phyloP scores from a whole-genome alignment of 768 basidiomycete genomes.

The Boletus coccyginus region DNA sequence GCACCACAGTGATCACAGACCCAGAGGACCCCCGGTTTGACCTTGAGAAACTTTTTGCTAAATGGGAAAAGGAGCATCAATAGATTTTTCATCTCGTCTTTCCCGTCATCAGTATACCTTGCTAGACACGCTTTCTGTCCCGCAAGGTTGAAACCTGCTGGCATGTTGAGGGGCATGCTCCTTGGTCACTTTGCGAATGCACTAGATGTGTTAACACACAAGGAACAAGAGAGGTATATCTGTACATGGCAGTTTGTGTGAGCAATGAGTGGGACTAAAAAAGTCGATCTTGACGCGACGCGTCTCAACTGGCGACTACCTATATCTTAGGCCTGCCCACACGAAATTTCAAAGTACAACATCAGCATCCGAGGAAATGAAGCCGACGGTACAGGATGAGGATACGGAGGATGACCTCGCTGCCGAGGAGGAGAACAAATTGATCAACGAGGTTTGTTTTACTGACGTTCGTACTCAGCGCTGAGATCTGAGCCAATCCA shows the following conservation, averaged over 20 bases:
- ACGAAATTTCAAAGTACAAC: background rate
- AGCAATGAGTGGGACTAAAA: no score
- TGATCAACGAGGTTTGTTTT: slow-evolving; percentile 75
- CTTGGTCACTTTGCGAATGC: background rate
- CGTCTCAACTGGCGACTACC: slow-evolving; percentile 14
- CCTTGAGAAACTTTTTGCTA: slow-evolving; percentile 82
- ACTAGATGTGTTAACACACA: background rate
- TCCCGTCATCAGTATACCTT: slow-evolving; percentile 26
- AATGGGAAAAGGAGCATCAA: slow-evolving; percentile 69
- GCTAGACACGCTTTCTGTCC: slow-evolving; percentile 21
- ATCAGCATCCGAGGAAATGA: slow-evolving; percentile 34
- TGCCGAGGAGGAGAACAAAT: slow-evolving; percentile 84
- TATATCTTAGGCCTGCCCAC: background rate
- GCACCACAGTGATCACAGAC: slow-evolving; percentile 75
- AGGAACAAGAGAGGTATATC: background rate
- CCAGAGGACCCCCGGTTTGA: slow-evolving; percentile 96
- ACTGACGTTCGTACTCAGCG: background rate
- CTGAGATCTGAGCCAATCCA: slow-evolving; percentile 8
- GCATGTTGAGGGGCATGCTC: background rate
- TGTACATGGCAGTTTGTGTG: background rate
- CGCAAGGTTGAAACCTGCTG: slow-evolving; percentile 7
- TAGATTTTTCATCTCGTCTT: slow-evolving; percentile 33
- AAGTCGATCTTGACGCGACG: slow-evolving; percentile 21
- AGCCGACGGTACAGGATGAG: slow-evolving; percentile 47
- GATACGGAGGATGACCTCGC: slow-evolving; percentile 78